Conservation (phyloP, 2,329 filamentous ascomycete genomes). For the Metarhizium album region DNA sequence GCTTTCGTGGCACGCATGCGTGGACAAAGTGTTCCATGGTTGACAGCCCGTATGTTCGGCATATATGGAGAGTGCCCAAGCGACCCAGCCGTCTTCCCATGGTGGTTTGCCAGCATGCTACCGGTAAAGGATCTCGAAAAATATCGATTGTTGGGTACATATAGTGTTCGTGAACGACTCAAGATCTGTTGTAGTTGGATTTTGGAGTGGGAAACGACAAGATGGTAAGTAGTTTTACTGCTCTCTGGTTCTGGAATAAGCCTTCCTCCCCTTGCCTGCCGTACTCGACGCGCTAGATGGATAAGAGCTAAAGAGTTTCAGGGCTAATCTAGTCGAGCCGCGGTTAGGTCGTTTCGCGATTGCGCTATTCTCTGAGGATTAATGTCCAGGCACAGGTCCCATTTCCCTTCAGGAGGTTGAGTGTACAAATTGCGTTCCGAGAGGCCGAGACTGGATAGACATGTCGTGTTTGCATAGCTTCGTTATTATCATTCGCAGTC, state of each 20-base stretch:
- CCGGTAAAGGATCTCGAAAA: constrained; percentile 71
- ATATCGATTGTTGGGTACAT: constrained; percentile 61
- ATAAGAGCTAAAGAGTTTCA: constrained; percentile 7
- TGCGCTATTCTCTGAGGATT: constrained; percentile 21
- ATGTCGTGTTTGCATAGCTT: neutral
- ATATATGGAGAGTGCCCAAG: constrained; percentile 69
- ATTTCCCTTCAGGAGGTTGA: neutral
- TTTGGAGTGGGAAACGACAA: constrained; percentile 54
- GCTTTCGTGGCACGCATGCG: constrained; percentile 62
- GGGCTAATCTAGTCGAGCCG: constrained; percentile 17
- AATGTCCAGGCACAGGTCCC: neutral
- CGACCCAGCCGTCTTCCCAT: constrained; percentile 70
- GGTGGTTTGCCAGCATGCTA: constrained; percentile 80
- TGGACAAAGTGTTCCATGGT: constrained; percentile 59
- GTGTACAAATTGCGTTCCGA: neutral
- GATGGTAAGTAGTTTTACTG: constrained; percentile 49
- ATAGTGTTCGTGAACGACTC: constrained; percentile 67
- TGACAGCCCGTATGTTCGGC: constrained; percentile 58
- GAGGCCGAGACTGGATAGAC: neutral
- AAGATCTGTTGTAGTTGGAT: constrained; percentile 81
- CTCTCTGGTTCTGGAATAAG: neutral
- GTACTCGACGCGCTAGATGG: neutral
- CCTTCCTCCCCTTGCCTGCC: neutral
- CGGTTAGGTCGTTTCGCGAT: constrained; percentile 19
- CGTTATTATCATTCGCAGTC: neutral